A percentile compares a stretch with the other conserved stretches of the same genome.
Evolutionary conservation across 2,329 filamentous ascomycete genomes (phyloP).

Genomic region (Trichophyton simii): DNA sequence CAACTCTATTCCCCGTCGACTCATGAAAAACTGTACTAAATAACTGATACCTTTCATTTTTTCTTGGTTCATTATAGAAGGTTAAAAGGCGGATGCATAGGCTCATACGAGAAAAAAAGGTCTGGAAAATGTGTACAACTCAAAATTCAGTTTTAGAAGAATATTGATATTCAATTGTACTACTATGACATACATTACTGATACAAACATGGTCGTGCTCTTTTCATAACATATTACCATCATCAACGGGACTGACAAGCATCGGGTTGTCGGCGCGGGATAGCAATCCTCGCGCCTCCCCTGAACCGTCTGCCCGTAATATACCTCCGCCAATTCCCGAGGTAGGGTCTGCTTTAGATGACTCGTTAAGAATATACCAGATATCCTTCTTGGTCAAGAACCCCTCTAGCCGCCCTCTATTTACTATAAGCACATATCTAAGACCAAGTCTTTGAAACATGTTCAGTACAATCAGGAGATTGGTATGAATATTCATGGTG

Average conservation of each 20-base stretch:
- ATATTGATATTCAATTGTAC: neutral
- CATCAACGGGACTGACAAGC: neutral
- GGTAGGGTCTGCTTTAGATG: constrained; percentile 40
- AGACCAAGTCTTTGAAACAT: constrained; percentile 94
- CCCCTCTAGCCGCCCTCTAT: constrained; percentile 69
- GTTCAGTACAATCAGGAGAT: constrained; percentile 69
- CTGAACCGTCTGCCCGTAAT: constrained; percentile 18
- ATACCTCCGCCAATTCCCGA: constrained; percentile 18
- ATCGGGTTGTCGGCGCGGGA: neutral
- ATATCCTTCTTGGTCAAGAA: constrained; percentile 95
- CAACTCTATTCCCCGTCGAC: neutral
- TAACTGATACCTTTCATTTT: neutral
- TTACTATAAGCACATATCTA: constrained; percentile 76
- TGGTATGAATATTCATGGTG: constrained; percentile 64
- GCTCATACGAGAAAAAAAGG: neutral
- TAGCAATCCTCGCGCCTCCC: constrained; percentile 21
- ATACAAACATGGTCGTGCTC: neutral
- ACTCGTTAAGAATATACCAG: constrained; percentile 80
- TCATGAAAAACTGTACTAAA: neutral
- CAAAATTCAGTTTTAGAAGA: neutral
- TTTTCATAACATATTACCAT: constrained; percentile 1
- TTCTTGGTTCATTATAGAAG: neutral
- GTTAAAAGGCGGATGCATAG: neutral
- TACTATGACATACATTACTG: neutral
- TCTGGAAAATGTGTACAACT: neutral